A percentile compares a stretch with the other conserved stretches of the same genome.
Conservation (phyloP, 768 basidiomycete genomes). For the Boletus fagicola region DNA sequence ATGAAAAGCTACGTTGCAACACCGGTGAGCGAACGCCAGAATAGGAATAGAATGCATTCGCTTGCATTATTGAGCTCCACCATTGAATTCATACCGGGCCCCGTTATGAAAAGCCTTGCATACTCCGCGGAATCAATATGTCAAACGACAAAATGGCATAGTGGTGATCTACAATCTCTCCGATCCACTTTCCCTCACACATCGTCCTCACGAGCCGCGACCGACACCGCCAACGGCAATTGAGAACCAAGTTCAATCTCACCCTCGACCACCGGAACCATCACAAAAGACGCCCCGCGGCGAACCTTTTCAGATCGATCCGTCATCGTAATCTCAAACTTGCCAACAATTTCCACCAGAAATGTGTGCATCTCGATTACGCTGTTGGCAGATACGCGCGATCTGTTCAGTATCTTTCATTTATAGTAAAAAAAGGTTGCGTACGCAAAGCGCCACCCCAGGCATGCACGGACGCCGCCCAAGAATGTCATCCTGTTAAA, state of each 20-base stretch:
- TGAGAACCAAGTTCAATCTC: constrained; percentile 32
- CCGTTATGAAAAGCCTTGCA: no score
- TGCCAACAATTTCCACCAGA: constrained; percentile 51
- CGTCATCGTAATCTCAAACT: constrained; percentile 49
- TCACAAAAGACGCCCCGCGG: constrained; percentile 30
- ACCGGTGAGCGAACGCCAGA: not conserved
- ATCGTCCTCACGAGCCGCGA: constrained; percentile 8
- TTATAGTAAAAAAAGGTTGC: not conserved
- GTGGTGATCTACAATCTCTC: not conserved
- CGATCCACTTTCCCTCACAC: not conserved
- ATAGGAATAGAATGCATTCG: not conserved
- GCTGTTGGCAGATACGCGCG: constrained; percentile 13
- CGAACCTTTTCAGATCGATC: constrained; percentile 28
- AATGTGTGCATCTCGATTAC: constrained; percentile 57
- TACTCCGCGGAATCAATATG: not conserved
- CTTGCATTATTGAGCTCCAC: not conserved
- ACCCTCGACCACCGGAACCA: constrained; percentile 33
- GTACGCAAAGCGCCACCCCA: constrained; percentile 36
- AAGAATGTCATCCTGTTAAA: constrained; percentile 31
- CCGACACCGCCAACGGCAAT: constrained; percentile 32
- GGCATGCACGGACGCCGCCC: constrained; percentile 24
- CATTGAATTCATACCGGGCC: not conserved
- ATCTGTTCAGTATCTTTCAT: constrained; percentile 1
- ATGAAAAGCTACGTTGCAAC: constrained; percentile 4
- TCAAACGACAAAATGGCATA: not conserved